A percentile compares a stretch with the other conserved stretches of the same genome.
Conservation (phyloP, 495 filamentous ascomycete genomes). For the Tuber melanosporum region DNA sequence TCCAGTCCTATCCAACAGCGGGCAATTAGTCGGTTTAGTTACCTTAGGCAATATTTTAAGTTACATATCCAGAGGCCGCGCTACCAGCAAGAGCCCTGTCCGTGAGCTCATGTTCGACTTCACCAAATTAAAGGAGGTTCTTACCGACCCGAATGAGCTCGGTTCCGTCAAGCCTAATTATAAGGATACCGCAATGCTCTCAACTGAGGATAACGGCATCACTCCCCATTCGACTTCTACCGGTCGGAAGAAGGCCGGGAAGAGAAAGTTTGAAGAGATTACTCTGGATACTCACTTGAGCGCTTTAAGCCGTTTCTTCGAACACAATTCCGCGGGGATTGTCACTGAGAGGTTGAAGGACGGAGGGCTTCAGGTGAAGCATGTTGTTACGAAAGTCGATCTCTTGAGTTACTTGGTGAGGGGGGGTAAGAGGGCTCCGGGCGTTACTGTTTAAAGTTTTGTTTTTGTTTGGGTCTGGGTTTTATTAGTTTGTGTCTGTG, state of each 20-base stretch:
- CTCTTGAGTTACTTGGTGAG: constrained; percentile 86
- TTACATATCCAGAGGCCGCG: constrained; percentile 75
- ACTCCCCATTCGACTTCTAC: background rate
- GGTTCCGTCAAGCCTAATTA: constrained; percentile 44
- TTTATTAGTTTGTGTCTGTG: background rate
- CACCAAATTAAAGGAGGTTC: constrained; percentile 69
- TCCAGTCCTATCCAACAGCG: constrained; percentile 67
- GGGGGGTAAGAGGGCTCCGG: constrained; percentile 49
- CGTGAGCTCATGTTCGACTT: constrained; percentile 96
- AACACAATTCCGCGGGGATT: constrained; percentile 94
- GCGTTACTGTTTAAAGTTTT: background rate
- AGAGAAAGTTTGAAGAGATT: constrained; percentile 82
- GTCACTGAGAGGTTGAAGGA: constrained; percentile 67
- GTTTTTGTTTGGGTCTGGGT: background rate
- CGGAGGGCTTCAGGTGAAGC: constrained; percentile 66
- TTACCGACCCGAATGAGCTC: constrained; percentile 71
- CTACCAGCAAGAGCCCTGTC: constrained; percentile 62
- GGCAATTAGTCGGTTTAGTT: constrained; percentile 77
- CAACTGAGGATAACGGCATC: constrained; percentile 27
- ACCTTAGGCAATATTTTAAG: constrained; percentile 92
- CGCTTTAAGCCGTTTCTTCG: constrained; percentile 82
- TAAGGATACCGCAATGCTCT: constrained; percentile 16
- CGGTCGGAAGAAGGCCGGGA: constrained; percentile 43
- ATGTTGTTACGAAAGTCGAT: constrained; percentile 95
- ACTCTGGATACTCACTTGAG: constrained; percentile 79